These are phyloP conservation scores for Salvia miltiorrhiza DNA, from an alignment of 257 asterid species.

Conservation along the genomic window DNA sequence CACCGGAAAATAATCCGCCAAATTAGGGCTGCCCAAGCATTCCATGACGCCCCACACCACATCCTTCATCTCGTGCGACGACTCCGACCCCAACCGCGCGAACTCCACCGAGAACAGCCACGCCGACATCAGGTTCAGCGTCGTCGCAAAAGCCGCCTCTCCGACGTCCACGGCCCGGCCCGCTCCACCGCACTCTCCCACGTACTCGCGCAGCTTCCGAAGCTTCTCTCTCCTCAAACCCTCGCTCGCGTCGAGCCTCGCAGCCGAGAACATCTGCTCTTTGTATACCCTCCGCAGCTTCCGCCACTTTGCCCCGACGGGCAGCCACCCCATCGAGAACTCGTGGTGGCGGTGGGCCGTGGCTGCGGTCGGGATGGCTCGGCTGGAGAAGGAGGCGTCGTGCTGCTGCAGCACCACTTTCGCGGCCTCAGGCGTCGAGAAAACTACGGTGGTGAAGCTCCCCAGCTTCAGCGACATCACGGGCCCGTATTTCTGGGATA, in stretches of 20 bases:
- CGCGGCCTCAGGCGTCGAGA: conserved; percentile 20
- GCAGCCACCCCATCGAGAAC: conserved; percentile 32
- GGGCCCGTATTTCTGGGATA: conserved; percentile 20
- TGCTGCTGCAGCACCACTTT: conserved; percentile 2
- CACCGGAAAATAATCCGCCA: conserved; percentile 49
- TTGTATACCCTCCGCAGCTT: conserved; percentile 36
- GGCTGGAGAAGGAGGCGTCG: conserved; percentile 2
- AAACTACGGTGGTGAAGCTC: conserved; percentile 1
- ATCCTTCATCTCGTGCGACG: conserved; percentile 53
- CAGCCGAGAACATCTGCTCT: conserved; percentile 35
- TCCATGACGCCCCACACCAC: conserved; percentile 35
- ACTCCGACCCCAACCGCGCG: conserved; percentile 36
- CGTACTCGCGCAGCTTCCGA: conserved; percentile 30
- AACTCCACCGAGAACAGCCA: conserved; percentile 55
- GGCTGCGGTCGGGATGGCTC: conserved; percentile 4
- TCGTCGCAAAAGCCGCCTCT: conserved; percentile 37
- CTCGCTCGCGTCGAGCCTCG: conserved; percentile 31
- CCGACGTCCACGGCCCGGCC: conserved; percentile 43
- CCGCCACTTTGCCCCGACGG: conserved; percentile 31
- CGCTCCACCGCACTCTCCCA: conserved; percentile 23
- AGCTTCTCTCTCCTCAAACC: conserved; percentile 33
- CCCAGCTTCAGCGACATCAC: conserved; percentile 24
- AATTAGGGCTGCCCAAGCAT: conserved; percentile 35
- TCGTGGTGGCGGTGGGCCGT: neutral
- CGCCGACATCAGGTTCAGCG: conserved; percentile 48